phyloP scores from a whole-genome alignment of 306 rosid species.

The Abrus precatorius region DNA sequence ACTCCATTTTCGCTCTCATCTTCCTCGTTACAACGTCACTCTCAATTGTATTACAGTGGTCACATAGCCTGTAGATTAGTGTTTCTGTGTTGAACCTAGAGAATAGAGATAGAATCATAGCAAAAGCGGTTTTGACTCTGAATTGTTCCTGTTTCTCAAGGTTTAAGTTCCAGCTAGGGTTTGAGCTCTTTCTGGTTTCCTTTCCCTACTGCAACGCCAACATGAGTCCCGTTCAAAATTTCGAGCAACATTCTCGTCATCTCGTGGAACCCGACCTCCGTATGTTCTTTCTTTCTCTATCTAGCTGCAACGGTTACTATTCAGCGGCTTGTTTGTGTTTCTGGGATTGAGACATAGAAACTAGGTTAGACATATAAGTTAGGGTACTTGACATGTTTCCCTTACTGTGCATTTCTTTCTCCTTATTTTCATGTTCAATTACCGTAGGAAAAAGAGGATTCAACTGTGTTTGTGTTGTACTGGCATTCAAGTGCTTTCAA shows the following conservation, averaged over 20 bases:
- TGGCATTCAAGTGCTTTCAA: constrained; percentile 16
- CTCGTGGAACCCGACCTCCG: constrained; percentile 81
- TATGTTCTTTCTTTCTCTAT: constrained; percentile 51
- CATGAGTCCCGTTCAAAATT: constrained; percentile 98
- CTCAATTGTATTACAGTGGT: background rate
- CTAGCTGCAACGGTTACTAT: background rate
- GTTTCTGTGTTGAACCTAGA: constrained; percentile 47
- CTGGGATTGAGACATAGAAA: background rate
- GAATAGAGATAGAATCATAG: constrained; percentile 44
- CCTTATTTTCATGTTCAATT: background rate
- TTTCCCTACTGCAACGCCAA: constrained; percentile 22
- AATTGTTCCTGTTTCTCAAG: background rate
- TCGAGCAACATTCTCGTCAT: constrained; percentile 88
- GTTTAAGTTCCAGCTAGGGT: constrained; percentile 54
- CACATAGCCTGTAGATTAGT: background rate
- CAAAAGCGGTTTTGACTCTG: background rate
- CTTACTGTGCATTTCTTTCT: background rate
- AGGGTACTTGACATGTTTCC: background rate
- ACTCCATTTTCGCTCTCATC: background rate
- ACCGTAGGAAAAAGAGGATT: background rate
- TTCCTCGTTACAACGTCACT: background rate
- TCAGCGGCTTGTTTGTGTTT: background rate
- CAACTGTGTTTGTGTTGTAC: constrained; percentile 8
- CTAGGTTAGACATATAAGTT: constrained; percentile 6
- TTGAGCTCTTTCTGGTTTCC: constrained; percentile 40